Base-by-base conservation (phyloP, 177 flowering plant species). In the Vitis hybrid region DNA sequence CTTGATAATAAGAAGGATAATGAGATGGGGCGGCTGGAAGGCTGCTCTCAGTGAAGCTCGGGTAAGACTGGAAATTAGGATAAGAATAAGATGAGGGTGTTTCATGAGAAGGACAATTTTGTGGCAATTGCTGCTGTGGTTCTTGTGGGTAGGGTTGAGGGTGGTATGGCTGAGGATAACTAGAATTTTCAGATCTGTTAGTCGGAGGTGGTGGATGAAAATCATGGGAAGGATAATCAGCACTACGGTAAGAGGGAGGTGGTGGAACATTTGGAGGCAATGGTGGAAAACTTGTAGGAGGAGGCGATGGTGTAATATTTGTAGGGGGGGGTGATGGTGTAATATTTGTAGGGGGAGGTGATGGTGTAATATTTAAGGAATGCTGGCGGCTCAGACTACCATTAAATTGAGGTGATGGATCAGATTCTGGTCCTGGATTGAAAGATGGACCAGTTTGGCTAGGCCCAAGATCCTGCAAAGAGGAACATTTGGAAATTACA, bases 21-120 rank as follows among this genome's bases (percentile, higher is more conserved):
- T 84, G 85, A 18, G 89, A 62, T 52, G 88, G 85, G 19, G 77
- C 83, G 15, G 88, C 70, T 18, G 93, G 88, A 33, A 87, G 81
- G 76, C 77, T 82, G 70, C 83, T 84, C 51, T 89, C 90, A 1
- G 87, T 29, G 67, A 87, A 89, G 65, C 89, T 85, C 9, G 90
- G 88, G 71, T 87, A 89, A 60, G 93, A 80, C 55, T 83, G 93
- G 75, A 87, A 87, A 73, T 87, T 79, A 15, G 89, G 88, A 55
- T 71, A 81, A 3, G 81, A 66, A 61, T 52, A 69, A 22, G 79
- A 11, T 6, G 77, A 45, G 3, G 83, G 51, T 62, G 63, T 63
- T 56, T 85, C 90, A 31, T 84, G 79, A 50, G 87, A 62, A 50
- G 77, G 81, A 39, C 5, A 39, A 39, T 39, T 39, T 39, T 39